A percentile compares a stretch with the other conserved stretches of the same genome.
These are phyloP conservation scores for Gymnopilus dilepis DNA, from an alignment of 768 basidiomycete genomes.

Conservation along the genomic window DNA sequence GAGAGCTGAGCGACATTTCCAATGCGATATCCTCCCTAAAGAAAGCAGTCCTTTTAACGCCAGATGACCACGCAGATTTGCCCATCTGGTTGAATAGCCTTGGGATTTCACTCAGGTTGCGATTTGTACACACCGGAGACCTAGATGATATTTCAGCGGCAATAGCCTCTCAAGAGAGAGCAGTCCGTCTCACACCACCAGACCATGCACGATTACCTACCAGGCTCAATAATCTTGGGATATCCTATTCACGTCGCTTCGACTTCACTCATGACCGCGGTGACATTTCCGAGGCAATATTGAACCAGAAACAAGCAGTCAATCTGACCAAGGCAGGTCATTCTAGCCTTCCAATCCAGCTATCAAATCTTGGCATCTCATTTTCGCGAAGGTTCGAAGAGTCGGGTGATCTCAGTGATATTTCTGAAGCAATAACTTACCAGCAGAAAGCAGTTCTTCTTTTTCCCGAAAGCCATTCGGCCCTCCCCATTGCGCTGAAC, in stretches of 20 bases:
- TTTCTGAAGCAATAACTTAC: slow-evolving; percentile 12
- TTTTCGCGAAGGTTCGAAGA: slow-evolving; percentile 16
- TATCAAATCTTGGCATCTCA: slow-evolving; percentile 17
- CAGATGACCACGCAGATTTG: not conserved
- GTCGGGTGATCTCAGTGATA: slow-evolving; percentile 11
- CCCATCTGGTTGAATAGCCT: not conserved
- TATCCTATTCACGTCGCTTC: slow-evolving; percentile 22
- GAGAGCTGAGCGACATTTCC: not conserved
- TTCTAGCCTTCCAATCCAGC: not conserved
- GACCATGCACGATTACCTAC: not conserved
- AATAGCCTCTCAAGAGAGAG: slow-evolving; percentile 2
- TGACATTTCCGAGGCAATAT: slow-evolving; percentile 30
- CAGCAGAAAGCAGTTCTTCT: slow-evolving; percentile 14
- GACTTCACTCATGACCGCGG: slow-evolving; percentile 19
- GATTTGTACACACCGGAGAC: not conserved
- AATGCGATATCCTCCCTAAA: not conserved
- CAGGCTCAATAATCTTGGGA: slow-evolving; percentile 15
- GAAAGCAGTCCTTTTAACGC: not conserved
- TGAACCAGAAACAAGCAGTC: slow-evolving; percentile 16
- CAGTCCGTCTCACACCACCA: not conserved
- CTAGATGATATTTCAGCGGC: slow-evolving; percentile 5
- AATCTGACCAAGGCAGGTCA: slow-evolving; percentile 7
- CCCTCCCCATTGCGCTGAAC: slow-evolving; percentile 3
- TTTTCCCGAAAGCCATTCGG: slow-evolving; percentile 21
- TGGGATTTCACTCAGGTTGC: not conserved